phyloP scores from a whole-genome alignment of 2,329 filamentous ascomycete species.

The Myriosclerotinia duriaeana region DNA sequence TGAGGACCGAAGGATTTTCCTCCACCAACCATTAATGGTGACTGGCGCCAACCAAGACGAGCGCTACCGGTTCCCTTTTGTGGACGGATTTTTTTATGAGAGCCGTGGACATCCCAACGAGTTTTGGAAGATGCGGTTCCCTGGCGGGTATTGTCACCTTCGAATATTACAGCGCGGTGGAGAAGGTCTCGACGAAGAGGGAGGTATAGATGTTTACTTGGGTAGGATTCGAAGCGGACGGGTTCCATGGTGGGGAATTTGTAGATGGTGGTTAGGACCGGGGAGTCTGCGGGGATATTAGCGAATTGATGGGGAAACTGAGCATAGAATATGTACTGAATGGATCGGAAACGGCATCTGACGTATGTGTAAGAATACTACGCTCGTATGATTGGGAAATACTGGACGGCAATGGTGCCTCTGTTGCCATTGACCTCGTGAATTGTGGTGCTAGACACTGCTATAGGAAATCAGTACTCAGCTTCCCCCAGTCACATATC shows the following conservation, averaged over 20 bases:
- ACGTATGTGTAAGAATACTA: constrained; percentile 22
- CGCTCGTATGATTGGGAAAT: constrained; percentile 25
- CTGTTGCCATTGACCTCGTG: constrained; percentile 51
- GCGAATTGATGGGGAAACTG: background rate
- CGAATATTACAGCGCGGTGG: constrained; percentile 87
- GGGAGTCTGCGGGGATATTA: constrained; percentile 47
- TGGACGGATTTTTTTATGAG: constrained; percentile 73
- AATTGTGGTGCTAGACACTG: constrained; percentile 46
- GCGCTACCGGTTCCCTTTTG: constrained; percentile 86
- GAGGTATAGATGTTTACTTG: constrained; percentile 77
- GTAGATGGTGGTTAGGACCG: constrained; percentile 83
- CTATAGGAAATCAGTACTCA: constrained; percentile 39
- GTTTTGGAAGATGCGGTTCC: constrained; percentile 84
- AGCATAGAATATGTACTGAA: constrained; percentile 9
- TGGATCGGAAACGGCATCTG: constrained; percentile 1
- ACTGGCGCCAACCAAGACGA: constrained; percentile 77
- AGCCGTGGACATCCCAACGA: constrained; percentile 79
- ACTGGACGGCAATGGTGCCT: constrained; percentile 41
- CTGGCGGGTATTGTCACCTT: constrained; percentile 83
- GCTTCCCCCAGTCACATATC: background rate
- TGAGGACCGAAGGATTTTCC: constrained; percentile 89
- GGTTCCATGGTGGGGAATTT: constrained; percentile 88
- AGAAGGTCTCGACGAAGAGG: constrained; percentile 89
- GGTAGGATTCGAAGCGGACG: constrained; percentile 72
- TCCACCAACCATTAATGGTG: constrained; percentile 78